Conservation (phyloP, 2,329 filamentous ascomycete genomes). For the Teratosphaeria pseudoeucalypti region DNA sequence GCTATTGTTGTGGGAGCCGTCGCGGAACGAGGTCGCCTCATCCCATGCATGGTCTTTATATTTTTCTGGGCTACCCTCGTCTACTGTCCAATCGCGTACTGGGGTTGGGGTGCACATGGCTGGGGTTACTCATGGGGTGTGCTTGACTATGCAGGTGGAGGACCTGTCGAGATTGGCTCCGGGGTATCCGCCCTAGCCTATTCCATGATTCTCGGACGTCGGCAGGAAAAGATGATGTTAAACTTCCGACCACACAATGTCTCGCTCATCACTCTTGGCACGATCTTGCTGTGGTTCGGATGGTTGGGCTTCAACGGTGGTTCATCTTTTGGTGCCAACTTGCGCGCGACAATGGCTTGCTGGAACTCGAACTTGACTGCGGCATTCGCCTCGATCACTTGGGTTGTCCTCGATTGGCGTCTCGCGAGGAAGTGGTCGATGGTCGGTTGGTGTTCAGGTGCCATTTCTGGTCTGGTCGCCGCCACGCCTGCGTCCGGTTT, state of each 20-base stretch:
- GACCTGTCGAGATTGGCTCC: conserved; percentile 93
- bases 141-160: conserved; percentile 90
- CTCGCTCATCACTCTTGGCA: conserved; percentile 90
- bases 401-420: conserved; percentile 92
- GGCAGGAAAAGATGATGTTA: conserved; percentile 99
- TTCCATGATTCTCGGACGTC: conserved; percentile 86
- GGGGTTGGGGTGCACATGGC: conserved; percentile 91
- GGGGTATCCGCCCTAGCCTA: conserved; percentile 90
- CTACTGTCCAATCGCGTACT: conserved; percentile 93
- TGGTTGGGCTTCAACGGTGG: conserved; percentile 99
- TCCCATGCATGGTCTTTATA: conserved; percentile 88
- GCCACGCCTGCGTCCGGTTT: conserved; percentile 78
- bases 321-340: conserved; percentile 64
- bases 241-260: conserved; percentile 99
- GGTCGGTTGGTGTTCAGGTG: conserved; percentile 85
- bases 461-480: conserved; percentile 76
- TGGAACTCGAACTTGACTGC: conserved; percentile 96
- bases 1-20: conserved; percentile 87
- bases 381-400: conserved; percentile 83
- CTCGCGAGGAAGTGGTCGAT: conserved; percentile 91
- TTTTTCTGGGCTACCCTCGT: conserved; percentile 96
- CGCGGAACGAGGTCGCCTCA: conserved; percentile 82
- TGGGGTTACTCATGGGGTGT: conserved; percentile 89
- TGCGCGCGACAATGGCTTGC: conserved; percentile 90
- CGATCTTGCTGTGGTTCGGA: conserved; percentile 93